Evolutionary conservation across 306 rosid genomes (phyloP).

Genomic region (Herpetospermum pedunculosum): DNA sequence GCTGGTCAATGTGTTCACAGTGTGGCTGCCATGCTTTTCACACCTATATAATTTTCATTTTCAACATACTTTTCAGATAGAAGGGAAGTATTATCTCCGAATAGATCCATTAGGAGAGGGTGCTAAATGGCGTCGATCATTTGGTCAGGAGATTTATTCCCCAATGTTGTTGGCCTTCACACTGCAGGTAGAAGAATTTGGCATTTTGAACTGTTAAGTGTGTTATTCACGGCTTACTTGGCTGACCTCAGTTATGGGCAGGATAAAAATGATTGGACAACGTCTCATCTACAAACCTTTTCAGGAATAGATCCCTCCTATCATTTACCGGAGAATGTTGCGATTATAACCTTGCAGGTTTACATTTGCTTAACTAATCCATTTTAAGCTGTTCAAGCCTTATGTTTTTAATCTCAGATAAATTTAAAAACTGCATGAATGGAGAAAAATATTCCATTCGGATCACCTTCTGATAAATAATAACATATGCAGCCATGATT

Average conservation of each 20-base stretch:
- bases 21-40: not conserved
- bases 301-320: conserved; percentile 62
- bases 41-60: not conserved
- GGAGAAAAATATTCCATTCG: not conserved
- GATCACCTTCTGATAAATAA: not conserved
- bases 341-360: conserved; percentile 76
- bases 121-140: conserved; percentile 80
- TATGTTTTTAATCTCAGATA: not conserved
- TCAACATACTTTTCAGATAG: conserved; percentile 32
- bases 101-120: conserved; percentile 71
- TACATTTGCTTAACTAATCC: not conserved
- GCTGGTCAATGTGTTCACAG: not conserved
- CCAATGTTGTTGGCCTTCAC: conserved; percentile 72
- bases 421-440: not conserved
- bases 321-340: conserved; percentile 55
- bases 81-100: conserved; percentile 62
- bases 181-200: conserved; percentile 32
- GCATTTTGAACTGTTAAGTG: not conserved
- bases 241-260: conserved; percentile 19
- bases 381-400: not conserved
- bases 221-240: not conserved
- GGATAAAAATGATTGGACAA: conserved; percentile 56
- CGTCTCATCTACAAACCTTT: conserved; percentile 47
- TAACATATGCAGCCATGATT: not conserved
- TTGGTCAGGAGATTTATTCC: conserved; percentile 77